Percentiles rank a stretch among this genome's conserved stretches.
Conservation (phyloP, 2,329 filamentous ascomycete species). For the Madurella fahalii region DNA sequence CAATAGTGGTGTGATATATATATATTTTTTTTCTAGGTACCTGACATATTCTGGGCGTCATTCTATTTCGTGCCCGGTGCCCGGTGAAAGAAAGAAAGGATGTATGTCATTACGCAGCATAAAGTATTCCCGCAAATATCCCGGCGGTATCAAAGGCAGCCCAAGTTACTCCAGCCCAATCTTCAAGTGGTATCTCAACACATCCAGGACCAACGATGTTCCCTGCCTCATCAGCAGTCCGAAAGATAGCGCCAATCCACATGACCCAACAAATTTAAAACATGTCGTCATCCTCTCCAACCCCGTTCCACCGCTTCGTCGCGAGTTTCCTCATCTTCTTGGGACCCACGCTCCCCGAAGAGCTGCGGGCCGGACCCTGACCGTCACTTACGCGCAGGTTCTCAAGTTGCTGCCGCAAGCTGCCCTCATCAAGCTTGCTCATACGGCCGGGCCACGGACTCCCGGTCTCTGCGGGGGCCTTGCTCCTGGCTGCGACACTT, state of each 20-base stretch:
- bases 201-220: background rate
- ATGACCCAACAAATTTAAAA: conserved; percentile 29
- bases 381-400: conserved; percentile 45
- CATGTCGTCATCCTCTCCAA: conserved; percentile 40
- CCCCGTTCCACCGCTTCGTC: conserved; percentile 45
- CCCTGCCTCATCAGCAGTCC: background rate
- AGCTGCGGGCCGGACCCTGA: conserved; percentile 17
- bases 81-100: background rate
- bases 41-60: background rate
- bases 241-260: background rate
- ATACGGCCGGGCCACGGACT: conserved; percentile 20
- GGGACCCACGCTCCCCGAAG: conserved; percentile 39
- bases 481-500: conserved; percentile 15
- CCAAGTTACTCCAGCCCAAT: background rate
- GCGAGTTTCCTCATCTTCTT: conserved; percentile 52
- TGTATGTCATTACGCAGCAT: conserved; percentile 1
- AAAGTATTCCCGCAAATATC: background rate
- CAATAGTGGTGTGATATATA: too few relatives aligned
- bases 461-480: conserved; percentile 21
- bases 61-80: background rate
- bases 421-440: conserved; percentile 21
- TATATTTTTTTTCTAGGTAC: too few relatives aligned
- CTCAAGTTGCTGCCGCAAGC: conserved; percentile 47
- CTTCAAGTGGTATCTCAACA: conserved; percentile 9
- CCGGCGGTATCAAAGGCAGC: background rate